Evolutionary conservation across 176 grass and related monocot species (phyloP), one percentile per base, ranked within the genome.

Genomic region (Paspalum notatum): DNA sequence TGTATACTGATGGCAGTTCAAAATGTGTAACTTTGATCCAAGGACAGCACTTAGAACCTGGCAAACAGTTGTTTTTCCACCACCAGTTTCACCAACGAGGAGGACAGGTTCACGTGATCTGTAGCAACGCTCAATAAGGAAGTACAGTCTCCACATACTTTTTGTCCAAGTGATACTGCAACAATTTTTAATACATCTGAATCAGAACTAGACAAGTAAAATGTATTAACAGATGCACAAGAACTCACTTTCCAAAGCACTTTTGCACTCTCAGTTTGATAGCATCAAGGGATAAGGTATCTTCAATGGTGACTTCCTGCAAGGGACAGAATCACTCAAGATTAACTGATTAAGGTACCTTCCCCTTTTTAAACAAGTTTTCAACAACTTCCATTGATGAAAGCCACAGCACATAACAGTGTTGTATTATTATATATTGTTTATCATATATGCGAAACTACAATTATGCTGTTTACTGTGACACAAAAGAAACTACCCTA

Each of bases 1-100:
- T 9, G 95, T 98, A 83, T 98, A 98, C 79, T 98, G 95, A 76
- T 98, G 95, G 83, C 95, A 98, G 81, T 98, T 98, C 86, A 98
- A 91, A 81, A 89, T 94, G 70, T 92, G 95, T 64, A 98, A 80
- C 76, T 84, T 94, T 17, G 82, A 89, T 66, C 85, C 84, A 40
- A 94, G 80, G 48, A 89, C 77, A 82, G 65, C 74, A 84, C 95
- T 98, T 72, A 98, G 62, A 69, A 98, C 68, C 88, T 98, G 95
- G 87, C 95, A 98, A 48, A 94, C 95, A 62, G 95, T 94, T 64
- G 95, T 98, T 79, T 98, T 98, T 9, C 95, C 95, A 39, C 95
- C 95, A 27, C 92, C 95, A 40, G 95, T 98, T 88, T 98, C 95
- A 72, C 95, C 95, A 80, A 98, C 90, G 66, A 98, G 95, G 32